A percentile compares a stretch with the other conserved stretches of the same genome.
Evolutionary conservation across 768 basidiomycete genomes (phyloP).

Genomic region (Leccinum aurantiacum): DNA sequence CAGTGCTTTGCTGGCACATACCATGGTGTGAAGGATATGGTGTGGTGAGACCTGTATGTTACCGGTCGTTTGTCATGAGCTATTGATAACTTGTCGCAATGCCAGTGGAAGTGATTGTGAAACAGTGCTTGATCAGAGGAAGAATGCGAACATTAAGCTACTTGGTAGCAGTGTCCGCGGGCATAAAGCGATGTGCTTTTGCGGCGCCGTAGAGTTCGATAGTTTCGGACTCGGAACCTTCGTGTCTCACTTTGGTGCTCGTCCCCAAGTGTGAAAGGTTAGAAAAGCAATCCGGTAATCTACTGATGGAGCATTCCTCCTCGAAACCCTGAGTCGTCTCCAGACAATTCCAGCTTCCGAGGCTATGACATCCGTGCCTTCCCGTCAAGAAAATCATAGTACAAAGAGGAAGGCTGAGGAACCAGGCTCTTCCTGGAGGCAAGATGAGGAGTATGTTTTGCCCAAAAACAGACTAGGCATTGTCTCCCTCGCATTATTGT

Average conservation of each 20-base stretch:
- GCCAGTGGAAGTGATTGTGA: background rate
- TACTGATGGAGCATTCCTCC: background rate
- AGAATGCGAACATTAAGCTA: background rate
- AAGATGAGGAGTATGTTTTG: slow-evolving; percentile 49
- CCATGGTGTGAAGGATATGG: background rate
- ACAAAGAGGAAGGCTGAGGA: background rate
- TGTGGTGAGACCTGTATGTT: background rate
- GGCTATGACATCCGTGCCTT: background rate
- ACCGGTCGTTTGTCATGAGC: background rate
- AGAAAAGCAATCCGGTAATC: background rate
- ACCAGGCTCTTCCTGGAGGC: slow-evolving; percentile 53
- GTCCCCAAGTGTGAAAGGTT: background rate
- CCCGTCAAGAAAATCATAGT: background rate
- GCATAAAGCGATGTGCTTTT: background rate
- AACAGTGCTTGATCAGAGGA: background rate
- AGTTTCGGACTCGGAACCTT: background rate
- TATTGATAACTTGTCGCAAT: background rate
- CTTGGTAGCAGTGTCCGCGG: background rate
- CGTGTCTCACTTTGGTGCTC: background rate
- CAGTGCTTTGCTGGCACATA: no score
- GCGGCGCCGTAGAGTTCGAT: background rate
- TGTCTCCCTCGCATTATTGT: slow-evolving; percentile 22
- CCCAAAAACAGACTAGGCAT: slow-evolving; percentile 30
- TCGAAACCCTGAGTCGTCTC: background rate
- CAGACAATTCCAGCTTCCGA: background rate